A percentile compares a stretch with the other conserved stretches of the same genome.
Conservation (phyloP, 495 filamentous ascomycete genomes). For the Neurospora terricola region DNA sequence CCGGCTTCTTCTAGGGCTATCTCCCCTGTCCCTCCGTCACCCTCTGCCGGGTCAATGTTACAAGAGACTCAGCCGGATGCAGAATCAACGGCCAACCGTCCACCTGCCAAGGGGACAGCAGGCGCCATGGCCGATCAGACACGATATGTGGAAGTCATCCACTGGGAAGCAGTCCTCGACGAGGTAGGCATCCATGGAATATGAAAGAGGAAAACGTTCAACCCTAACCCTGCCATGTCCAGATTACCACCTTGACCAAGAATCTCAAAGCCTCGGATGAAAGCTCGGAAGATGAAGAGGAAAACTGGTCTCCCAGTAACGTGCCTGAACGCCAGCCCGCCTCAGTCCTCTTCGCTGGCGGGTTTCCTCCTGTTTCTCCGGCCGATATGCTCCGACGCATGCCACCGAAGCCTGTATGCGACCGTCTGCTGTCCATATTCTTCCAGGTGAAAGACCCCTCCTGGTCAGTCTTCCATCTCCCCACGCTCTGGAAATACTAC, state of each 20-base stretch:
- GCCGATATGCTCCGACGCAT: constrained; percentile 33
- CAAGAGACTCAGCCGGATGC: background rate
- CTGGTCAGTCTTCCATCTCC: constrained; percentile 32
- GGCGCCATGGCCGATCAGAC: constrained; percentile 29
- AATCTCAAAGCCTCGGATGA: constrained; percentile 12
- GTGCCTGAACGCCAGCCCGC: constrained; percentile 9
- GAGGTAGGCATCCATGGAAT: constrained; percentile 12
- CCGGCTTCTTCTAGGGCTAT: background rate
- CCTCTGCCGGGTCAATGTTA: background rate
- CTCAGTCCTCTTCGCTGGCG: constrained; percentile 34
- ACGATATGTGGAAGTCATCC: constrained; percentile 38
- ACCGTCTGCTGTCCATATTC: constrained; percentile 37
- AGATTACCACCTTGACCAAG: constrained; percentile 17
- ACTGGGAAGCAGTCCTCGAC: constrained; percentile 43
- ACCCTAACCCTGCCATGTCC: no score
- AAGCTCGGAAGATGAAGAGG: constrained; percentile 12
- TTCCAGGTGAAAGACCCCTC: constrained; percentile 35
- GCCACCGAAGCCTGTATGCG: constrained; percentile 30
- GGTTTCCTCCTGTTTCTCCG: constrained; percentile 20
- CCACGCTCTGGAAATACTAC: constrained; percentile 33
- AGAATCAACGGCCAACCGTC: background rate
- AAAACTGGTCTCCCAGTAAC: constrained; percentile 12
- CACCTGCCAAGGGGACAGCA: constrained; percentile 7
- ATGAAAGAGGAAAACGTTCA: no score
- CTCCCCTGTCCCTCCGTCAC: background rate